A percentile compares a stretch with the other conserved stretches of the same genome.
These are phyloP conservation scores for Neonectria sp. DNA, from an alignment of 2,329 filamentous ascomycete species.

Conservation along the genomic window DNA sequence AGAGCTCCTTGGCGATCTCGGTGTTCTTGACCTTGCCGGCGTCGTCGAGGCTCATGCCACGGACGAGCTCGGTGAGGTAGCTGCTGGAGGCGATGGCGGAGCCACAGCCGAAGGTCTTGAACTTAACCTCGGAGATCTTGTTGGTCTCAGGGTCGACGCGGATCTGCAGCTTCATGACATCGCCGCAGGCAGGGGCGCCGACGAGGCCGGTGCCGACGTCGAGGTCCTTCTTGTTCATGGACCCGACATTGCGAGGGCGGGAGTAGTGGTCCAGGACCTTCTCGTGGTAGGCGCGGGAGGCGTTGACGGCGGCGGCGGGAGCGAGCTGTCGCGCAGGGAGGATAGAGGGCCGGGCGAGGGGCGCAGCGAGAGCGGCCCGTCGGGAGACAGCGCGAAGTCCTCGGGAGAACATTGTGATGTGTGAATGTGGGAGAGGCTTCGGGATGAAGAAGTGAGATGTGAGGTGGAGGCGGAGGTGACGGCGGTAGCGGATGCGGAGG, in stretches of 20 bases:
- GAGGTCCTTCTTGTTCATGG: slow-evolving; percentile 78
- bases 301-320: slow-evolving; percentile 56
- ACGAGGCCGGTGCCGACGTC: slow-evolving; percentile 95
- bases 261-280: slow-evolving; percentile 69
- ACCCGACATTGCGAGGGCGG: slow-evolving; percentile 69
- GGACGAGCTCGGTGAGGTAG: slow-evolving; percentile 94
- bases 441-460: slow-evolving; percentile 17
- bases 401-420: slow-evolving; percentile 62
- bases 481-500: slow-evolving; percentile 19
- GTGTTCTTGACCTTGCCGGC: slow-evolving; percentile 95
- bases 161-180: slow-evolving; percentile 88
- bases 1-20: slow-evolving; percentile 97
- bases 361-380: slow-evolving; percentile 59
- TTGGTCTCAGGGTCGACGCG: slow-evolving; percentile 90
- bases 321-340: slow-evolving; percentile 59
- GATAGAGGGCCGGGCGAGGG: slow-evolving; percentile 56
- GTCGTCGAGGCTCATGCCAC: slow-evolving; percentile 95
- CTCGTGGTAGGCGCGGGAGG: slow-evolving; percentile 66
- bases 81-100: slow-evolving; percentile 95
- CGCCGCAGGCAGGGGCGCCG: slow-evolving; percentile 88
- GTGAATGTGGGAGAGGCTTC: slow-evolving; percentile 29
- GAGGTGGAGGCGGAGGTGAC: slow-evolving; percentile 1
- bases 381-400: slow-evolving; percentile 61
- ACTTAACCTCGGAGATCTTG: slow-evolving; percentile 94
- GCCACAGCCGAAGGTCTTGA: slow-evolving; percentile 98